phyloP scores from a whole-genome alignment of 345 rosid species.

The Fremontodendron californicum region DNA sequence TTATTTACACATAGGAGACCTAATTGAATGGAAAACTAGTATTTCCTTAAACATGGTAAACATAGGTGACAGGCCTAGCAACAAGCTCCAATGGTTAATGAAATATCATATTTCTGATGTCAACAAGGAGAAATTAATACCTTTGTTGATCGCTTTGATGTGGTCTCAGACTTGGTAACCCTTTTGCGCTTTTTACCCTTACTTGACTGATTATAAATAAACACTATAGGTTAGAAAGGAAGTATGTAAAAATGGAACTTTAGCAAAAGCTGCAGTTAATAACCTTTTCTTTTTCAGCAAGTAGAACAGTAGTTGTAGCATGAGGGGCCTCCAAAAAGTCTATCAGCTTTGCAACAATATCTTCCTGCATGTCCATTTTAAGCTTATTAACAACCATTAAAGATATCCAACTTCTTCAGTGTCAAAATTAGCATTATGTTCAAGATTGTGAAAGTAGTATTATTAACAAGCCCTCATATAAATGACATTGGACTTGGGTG shows the following conservation, averaged over 20 bases:
- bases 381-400: conserved; percentile 8
- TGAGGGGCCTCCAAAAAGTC: conserved; percentile 82
- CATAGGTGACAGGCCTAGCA: neutral
- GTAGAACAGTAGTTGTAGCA: conserved; percentile 50
- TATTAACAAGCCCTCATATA: neutral
- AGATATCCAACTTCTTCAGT: neutral
- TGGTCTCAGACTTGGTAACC: conserved; percentile 42
- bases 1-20: neutral
- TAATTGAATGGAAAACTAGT: neutral
- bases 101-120: neutral
- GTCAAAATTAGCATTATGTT: neutral
- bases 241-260: neutral
- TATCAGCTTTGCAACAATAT: conserved; percentile 52
- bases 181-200: conserved; percentile 75
- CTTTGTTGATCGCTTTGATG: conserved; percentile 59
- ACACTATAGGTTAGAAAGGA: neutral
- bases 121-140: conserved; percentile 33
- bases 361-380: conserved; percentile 56
- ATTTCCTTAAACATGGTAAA: neutral
- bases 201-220: conserved; percentile 38
- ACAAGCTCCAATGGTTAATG: neutral
- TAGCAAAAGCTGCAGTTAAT: neutral
- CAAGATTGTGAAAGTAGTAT: neutral
- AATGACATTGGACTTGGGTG: neutral
- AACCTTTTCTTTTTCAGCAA: conserved; percentile 72